Conservation (phyloP, 2,329 filamentous ascomycete genomes). For the Aspergillus hiratsukae region DNA sequence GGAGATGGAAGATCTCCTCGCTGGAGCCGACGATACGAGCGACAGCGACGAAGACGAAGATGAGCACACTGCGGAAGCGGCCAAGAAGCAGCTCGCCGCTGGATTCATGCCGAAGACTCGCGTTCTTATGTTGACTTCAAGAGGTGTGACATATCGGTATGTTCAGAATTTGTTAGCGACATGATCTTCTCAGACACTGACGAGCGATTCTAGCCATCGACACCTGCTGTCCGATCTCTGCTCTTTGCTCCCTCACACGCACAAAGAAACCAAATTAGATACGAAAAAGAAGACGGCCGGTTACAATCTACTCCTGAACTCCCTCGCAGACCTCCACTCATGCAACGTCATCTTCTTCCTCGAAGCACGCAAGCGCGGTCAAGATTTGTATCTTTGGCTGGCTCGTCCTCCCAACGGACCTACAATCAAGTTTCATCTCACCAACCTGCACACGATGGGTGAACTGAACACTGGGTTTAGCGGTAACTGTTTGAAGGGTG, state of each 20-base stretch:
- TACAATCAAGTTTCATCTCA: slow-evolving; percentile 54
- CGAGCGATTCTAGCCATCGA: slow-evolving; percentile 64
- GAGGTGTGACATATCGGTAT: slow-evolving; percentile 85
- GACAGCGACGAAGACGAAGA: slow-evolving; percentile 36
- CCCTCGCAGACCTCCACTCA: slow-evolving; percentile 73
- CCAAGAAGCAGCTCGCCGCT: slow-evolving; percentile 30
- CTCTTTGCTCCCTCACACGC: slow-evolving; percentile 81
- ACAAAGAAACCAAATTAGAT: slow-evolving; percentile 95
- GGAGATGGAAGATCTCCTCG: slow-evolving; percentile 35
- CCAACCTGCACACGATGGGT: slow-evolving; percentile 85
- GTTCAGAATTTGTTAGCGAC: slow-evolving; percentile 13
- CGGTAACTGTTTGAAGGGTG: slow-evolving; percentile 93
- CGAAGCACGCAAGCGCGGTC: slow-evolving; percentile 79
- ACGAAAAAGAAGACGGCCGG: slow-evolving; percentile 68
- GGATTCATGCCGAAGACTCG: slow-evolving; percentile 48
- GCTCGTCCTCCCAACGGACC: slow-evolving; percentile 84
- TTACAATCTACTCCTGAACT: slow-evolving; percentile 72
- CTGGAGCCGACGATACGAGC: slow-evolving; percentile 34
- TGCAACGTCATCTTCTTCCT: slow-evolving; percentile 95
- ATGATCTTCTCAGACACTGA: neutral
- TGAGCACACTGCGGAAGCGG: slow-evolving; percentile 23
- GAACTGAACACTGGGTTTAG: slow-evolving; percentile 80
- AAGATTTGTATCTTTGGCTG: slow-evolving; percentile 93
- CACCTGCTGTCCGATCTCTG: slow-evolving; percentile 89
- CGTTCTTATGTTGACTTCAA: slow-evolving; percentile 84